Conservation (phyloP, 768 basidiomycete species). For the Pleurotus ostreatus region DNA sequence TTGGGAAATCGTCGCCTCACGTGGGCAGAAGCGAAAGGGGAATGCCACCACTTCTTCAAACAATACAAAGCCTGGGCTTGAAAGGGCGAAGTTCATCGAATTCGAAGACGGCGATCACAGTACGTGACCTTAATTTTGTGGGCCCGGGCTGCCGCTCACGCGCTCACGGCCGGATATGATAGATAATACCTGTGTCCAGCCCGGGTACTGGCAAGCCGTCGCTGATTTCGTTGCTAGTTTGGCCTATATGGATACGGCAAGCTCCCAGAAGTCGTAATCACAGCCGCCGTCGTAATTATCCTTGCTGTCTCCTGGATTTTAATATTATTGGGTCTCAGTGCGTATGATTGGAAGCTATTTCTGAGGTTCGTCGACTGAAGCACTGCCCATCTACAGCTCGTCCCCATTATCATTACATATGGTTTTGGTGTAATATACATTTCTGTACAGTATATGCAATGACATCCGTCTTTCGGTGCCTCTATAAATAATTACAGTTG, state of each 20-base stretch:
- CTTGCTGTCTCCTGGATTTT: neutral
- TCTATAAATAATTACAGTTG: neutral
- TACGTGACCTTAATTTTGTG: constrained; percentile 22
- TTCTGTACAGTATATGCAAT: constrained; percentile 5
- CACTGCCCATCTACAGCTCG: neutral
- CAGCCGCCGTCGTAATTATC: neutral
- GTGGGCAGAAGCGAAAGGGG: constrained; percentile 39
- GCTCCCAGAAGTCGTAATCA: neutral
- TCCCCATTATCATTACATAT: constrained; percentile 1
- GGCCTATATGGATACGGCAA: constrained; percentile 7
- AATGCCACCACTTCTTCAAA: constrained; percentile 16
- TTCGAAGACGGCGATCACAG: constrained; percentile 55
- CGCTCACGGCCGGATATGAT: neutral
- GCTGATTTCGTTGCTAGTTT: constrained; percentile 39
- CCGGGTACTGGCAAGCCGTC: constrained; percentile 52
- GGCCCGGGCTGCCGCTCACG: neutral
- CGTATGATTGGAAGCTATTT: neutral
- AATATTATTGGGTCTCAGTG: neutral
- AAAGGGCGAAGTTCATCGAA: constrained; percentile 52
- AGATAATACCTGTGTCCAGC: constrained; percentile 56
- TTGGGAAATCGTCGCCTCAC: constrained; percentile 58
- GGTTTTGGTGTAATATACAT: constrained; percentile 7
- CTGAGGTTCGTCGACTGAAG: neutral
- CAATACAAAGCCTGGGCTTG: constrained; percentile 43
- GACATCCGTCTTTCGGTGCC: neutral